These are phyloP conservation scores for Rhynchospora breviuscula DNA, from an alignment of 176 grass and related monocot species.

Conservation along the genomic window DNA sequence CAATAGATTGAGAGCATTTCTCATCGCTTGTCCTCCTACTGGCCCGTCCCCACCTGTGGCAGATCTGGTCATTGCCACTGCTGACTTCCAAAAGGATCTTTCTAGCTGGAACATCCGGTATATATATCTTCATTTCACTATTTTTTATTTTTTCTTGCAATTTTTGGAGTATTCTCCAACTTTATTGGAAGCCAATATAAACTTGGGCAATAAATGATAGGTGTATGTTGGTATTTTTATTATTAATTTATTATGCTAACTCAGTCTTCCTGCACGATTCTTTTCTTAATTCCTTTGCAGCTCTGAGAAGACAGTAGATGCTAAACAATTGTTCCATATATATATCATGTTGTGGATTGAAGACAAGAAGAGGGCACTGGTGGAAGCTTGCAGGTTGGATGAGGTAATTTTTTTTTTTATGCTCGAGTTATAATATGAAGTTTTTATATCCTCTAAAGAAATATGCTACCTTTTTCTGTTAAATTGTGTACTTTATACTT, in stretches of 20 bases:
- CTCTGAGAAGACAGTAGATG: slow-evolving; percentile 86
- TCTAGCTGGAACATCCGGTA: slow-evolving; percentile 95
- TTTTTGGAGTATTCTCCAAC: too few relatives aligned
- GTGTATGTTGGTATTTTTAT: too few relatives aligned
- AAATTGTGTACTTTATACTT: background rate
- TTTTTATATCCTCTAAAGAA: background rate
- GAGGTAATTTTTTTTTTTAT: slow-evolving; percentile 46
- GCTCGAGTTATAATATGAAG: background rate
- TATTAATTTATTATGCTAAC: background rate
- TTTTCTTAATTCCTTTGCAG: slow-evolving; percentile 24
- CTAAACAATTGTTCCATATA: slow-evolving; percentile 96
- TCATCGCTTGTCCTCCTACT: slow-evolving; percentile 81
- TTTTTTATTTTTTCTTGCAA: slow-evolving; percentile 2
- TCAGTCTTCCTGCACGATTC: slow-evolving; percentile 11
- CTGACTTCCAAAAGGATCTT: slow-evolving; percentile 95
- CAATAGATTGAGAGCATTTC: slow-evolving; percentile 76
- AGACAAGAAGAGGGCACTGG: slow-evolving; percentile 75
- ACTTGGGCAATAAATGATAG: too few relatives aligned
- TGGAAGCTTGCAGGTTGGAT: slow-evolving; percentile 87
- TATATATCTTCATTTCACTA: background rate
- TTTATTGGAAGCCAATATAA: too few relatives aligned
- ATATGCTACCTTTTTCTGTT: background rate
- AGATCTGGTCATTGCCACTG: slow-evolving; percentile 85
- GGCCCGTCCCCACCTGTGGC: slow-evolving; percentile 79
- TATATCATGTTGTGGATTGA: slow-evolving; percentile 98